Evolutionary conservation across 2,329 filamentous ascomycete genomes (phyloP).

Genomic region (Lachnum nothofagi): DNA sequence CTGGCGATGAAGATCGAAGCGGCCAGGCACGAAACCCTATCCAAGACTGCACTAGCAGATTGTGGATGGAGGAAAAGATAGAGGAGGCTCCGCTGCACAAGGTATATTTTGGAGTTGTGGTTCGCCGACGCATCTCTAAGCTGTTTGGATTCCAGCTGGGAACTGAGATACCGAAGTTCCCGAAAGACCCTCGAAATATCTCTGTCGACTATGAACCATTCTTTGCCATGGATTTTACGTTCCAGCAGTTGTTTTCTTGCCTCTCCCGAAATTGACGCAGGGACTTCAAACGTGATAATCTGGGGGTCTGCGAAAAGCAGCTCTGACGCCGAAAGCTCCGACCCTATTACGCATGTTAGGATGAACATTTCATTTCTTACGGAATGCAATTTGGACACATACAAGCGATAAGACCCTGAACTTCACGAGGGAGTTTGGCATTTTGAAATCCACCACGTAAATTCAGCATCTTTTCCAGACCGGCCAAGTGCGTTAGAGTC

Average conservation of each 20-base stretch:
- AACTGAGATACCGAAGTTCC: not conserved
- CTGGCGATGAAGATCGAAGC: not conserved
- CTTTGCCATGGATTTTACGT: not conserved
- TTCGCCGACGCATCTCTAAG: not conserved
- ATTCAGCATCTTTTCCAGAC: constrained; percentile 13
- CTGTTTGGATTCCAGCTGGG: not conserved
- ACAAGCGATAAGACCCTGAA: constrained; percentile 14
- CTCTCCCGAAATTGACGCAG: not conserved
- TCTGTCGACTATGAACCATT: not conserved
- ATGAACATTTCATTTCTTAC: not conserved
- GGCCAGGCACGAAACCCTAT: not conserved
- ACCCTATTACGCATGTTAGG: not conserved
- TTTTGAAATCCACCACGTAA: constrained; percentile 13
- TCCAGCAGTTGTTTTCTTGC: not conserved
- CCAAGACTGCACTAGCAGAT: not conserved
- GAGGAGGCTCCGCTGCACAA: not conserved
- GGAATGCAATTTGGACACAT: not conserved
- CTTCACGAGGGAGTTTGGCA: constrained; percentile 8
- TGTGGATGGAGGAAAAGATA: not conserved
- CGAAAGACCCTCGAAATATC: not conserved
- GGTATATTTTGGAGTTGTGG: not conserved
- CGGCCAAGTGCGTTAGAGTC: constrained; percentile 13
- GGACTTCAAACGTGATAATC: not conserved
- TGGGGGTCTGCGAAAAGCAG: not conserved
- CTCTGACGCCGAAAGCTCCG: not conserved